phyloP scores from a whole-genome alignment of 108 stramenopile genomes.

The Mayamaea pseudoterrestris region DNA sequence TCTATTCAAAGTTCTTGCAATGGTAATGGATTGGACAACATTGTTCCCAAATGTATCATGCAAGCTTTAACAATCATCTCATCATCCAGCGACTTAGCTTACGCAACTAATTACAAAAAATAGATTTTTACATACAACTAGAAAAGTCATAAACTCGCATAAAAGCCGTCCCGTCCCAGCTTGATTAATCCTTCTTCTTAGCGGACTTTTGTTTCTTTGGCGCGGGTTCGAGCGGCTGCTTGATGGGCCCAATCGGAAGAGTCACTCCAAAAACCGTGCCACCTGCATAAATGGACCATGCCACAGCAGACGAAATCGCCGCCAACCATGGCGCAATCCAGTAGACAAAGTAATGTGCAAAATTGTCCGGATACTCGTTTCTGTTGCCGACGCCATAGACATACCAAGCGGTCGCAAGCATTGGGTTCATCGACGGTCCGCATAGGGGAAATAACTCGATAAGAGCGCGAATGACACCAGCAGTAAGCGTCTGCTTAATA shows the following conservation, averaged over 20 bases:
- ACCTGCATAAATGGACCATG: slow-evolving; percentile 69
- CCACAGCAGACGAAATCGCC: slow-evolving; percentile 45
- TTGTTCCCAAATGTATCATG: no score
- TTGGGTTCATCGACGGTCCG: slow-evolving; percentile 88
- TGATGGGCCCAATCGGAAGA: slow-evolving; percentile 65
- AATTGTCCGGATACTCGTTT: slow-evolving; percentile 42
- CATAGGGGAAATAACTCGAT: slow-evolving; percentile 73
- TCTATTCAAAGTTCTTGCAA: no score
- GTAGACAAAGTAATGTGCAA: slow-evolving; percentile 73
- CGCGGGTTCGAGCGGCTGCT: slow-evolving; percentile 15
- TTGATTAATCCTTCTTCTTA: slow-evolving; percentile 21
- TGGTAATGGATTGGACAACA: no score
- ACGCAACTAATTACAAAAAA: no score
- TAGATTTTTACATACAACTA: no score
- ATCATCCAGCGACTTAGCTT: no score
- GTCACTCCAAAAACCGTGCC: slow-evolving; percentile 56
- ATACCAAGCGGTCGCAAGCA: slow-evolving; percentile 73
- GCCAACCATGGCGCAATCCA: slow-evolving; percentile 62
- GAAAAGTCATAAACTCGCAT: no score
- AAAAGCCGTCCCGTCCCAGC: no score
- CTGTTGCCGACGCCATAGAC: slow-evolving; percentile 46
- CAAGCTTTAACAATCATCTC: no score
- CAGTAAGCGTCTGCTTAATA: slow-evolving; percentile 81
- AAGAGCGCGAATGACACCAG: slow-evolving; percentile 67
- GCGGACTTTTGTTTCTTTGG: slow-evolving; percentile 20